A percentile compares a stretch with the other conserved stretches of the same genome.
Evolutionary conservation across 2,329 filamentous ascomycete species (phyloP).

Genomic region (Penicillium occitanis): DNA sequence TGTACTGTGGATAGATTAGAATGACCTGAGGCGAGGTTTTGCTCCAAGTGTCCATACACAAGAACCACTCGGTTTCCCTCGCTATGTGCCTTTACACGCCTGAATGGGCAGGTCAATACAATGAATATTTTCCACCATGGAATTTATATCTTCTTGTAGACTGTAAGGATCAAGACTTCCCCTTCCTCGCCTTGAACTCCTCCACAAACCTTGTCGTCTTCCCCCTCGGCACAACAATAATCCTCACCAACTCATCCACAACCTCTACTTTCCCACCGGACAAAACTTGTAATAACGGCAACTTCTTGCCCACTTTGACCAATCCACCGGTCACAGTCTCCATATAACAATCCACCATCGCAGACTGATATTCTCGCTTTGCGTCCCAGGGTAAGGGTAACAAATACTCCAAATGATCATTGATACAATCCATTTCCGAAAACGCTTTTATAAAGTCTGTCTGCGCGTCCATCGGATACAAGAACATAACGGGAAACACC

Average conservation of each 20-base stretch:
- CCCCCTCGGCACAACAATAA: conserved; percentile 75
- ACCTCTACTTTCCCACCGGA: conserved; percentile 77
- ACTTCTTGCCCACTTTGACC: conserved; percentile 86
- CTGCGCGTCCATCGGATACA: conserved; percentile 81
- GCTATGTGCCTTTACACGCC: conserved; percentile 8
- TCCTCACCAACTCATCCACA: conserved; percentile 77
- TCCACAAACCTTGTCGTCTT: conserved; percentile 71
- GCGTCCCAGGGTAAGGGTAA: conserved; percentile 86
- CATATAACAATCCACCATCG: conserved; percentile 80
- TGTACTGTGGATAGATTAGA: neutral
- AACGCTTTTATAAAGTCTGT: conserved; percentile 91
- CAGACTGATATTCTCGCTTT: conserved; percentile 62
- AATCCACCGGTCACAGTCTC: conserved; percentile 78
- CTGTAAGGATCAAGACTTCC: conserved; percentile 6
- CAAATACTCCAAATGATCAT: conserved; percentile 79
- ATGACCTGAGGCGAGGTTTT: conserved; percentile 19
- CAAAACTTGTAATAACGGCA: conserved; percentile 72
- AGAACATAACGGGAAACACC: conserved; percentile 73
- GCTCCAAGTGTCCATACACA: conserved; percentile 10
- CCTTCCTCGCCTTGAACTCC: conserved; percentile 76
- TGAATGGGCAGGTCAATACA: conserved; percentile 12
- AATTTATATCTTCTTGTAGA: neutral
- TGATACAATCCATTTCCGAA: conserved; percentile 70
- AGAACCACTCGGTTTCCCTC: conserved; percentile 20
- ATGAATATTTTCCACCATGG: neutral